Evolutionary conservation across 805 yeast species (phyloP).

Genomic region (Tanozyma kutaoensis): DNA sequence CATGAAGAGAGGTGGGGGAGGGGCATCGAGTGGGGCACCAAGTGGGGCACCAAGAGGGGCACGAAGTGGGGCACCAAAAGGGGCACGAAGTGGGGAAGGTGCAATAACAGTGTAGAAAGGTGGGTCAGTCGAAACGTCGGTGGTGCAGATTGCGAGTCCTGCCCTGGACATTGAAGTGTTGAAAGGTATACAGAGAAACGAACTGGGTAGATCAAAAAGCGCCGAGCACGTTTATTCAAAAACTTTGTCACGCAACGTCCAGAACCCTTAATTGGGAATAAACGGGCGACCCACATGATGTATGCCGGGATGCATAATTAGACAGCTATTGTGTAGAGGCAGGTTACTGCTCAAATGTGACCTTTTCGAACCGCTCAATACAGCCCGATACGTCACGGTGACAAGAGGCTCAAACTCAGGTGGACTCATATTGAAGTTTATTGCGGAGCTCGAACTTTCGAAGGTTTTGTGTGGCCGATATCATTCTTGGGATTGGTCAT

Average conservation of each 20-base stretch:
- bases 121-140: neutral
- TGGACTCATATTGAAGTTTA: no score
- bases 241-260: conserved; percentile 33
- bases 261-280: no score
- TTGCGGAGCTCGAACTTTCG: conserved; percentile 30
- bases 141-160: neutral
- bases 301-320: no score
- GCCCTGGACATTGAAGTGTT: no score
- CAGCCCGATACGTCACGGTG: no score
- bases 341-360: no score
- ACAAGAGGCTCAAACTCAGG: no score
- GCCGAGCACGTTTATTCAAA: conserved; percentile 2
- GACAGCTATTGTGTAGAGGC: no score
- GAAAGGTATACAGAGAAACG: no score
- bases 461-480: neutral
- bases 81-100: neutral
- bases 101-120: neutral
- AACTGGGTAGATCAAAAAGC: no score
- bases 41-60: neutral
- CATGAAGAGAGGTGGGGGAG: neutral
- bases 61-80: neutral
- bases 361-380: no score
- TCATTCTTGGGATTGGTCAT: neutral
- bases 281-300: no score
- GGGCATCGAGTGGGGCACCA: neutral